Evolutionary conservation across 73 alveolate genomes (phyloP).

Genomic region (Paramecium pentaurelia): DNA sequence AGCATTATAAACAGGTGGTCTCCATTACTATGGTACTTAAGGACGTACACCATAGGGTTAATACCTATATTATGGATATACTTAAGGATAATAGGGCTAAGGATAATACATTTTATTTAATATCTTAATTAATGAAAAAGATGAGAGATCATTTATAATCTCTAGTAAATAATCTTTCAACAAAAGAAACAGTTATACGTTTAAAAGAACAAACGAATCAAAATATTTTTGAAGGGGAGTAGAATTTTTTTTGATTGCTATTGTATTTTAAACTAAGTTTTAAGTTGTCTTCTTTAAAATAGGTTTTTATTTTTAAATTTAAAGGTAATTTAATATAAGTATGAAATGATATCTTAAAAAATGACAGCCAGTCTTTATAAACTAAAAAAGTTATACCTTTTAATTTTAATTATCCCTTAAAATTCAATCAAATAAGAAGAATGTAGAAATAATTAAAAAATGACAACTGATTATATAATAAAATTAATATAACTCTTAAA

Average conservation of each 20-base stretch:
- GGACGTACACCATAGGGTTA: conserved; percentile 28
- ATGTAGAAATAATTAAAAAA: background rate
- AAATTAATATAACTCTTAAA: background rate
- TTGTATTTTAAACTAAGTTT: background rate
- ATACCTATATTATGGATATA: background rate
- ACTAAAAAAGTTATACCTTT: conserved; percentile 46
- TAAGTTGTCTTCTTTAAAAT: conserved; percentile 6
- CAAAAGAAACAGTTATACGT: background rate
- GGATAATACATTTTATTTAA: background rate
- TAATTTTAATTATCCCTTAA: background rate
- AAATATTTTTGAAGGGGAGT: background rate
- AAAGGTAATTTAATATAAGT: background rate
- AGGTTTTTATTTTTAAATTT: background rate
- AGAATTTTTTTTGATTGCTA: background rate
- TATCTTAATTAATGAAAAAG: background rate
- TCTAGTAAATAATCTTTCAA: background rate
- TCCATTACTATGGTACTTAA: background rate
- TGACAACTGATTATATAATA: background rate
- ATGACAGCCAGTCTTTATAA: background rate
- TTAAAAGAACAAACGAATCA: background rate
- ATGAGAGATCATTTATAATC: background rate
- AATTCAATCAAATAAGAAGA: background rate
- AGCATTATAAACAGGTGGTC: conserved; percentile 8
- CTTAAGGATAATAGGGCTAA: background rate
- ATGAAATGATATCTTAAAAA: conserved; percentile 37